Base-by-base conservation (phyloP, 345 rosid genomes). In the Euphorbia pulcherrima region DNA sequence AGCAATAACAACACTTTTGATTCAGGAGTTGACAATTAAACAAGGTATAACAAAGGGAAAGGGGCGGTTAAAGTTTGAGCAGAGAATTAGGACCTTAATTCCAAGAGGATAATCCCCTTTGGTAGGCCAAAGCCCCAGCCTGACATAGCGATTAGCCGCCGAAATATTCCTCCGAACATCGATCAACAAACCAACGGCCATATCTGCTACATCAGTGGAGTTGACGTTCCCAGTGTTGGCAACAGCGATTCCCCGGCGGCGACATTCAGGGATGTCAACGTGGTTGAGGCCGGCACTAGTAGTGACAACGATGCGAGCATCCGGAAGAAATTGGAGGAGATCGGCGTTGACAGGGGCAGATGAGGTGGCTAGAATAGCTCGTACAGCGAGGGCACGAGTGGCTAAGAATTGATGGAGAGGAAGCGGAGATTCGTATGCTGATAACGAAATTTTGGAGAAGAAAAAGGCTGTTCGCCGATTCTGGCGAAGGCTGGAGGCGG, bases 151-250 rank as follows among this genome's bases (percentile, higher is more conserved):
- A 72, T 88, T 81, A 21, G 79, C 71, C 13, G 84, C 83, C 4
- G 92, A 79, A 28, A 86, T 72, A 52, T 77, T 84, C 63, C 92
- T 77, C 67, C 84, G 62, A 20, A 88, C 83, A 27, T 82, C 86
- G 1, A 86, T 70, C 51, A 86, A 74, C 80, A 90, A 37, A 2
- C 86, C 87, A 5, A 88, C 85, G 1, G 92, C 89, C 55, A 56
- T 55, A 74, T 86, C 97, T 0, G 96, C 92, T 0, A 67, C 83
- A 35, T 86, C 87, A 14, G 78, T 84, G 1, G 92, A 77, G 37
- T 68, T 83, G 3, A 81, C 63, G 5, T 65, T 66, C n/a, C 84
- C 87, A 10, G 85, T 78, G 50, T 82, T 79, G 9, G 90, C 74
- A 7, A 90, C 33, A 3, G 69, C 53, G 17, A 90, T 33, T 5